Percentiles rank a stretch among this genome's conserved stretches.
These are phyloP conservation scores for Curvularia spicifera DNA, from an alignment of 2,329 filamentous ascomycete species.

Conservation along the genomic window DNA sequence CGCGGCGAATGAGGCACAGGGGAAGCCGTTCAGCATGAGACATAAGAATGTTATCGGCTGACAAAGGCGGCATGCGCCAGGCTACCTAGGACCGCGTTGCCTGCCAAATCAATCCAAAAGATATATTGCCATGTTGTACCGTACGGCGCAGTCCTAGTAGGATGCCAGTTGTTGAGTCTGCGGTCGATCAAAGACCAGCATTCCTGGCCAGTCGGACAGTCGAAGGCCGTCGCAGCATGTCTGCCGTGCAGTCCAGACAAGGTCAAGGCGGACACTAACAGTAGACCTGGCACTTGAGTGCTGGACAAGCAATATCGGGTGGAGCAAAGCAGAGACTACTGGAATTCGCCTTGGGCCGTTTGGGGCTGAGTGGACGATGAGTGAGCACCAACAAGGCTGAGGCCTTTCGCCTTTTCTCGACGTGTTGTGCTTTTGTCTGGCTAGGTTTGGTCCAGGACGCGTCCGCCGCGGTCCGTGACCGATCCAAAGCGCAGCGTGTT, in stretches of 20 bases:
- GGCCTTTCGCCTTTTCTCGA: conserved; percentile 21
- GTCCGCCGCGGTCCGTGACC: conserved; percentile 32
- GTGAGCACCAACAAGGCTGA: conserved; percentile 22
- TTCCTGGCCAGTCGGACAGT: conserved; percentile 21
- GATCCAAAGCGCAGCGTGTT: conserved; percentile 27
- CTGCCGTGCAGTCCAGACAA: conserved; percentile 13
- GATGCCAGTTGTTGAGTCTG: conserved; percentile 8
- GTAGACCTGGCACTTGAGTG: conserved; percentile 9
- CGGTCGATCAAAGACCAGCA: not conserved
- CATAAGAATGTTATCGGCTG: not conserved
- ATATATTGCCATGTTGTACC: not conserved
- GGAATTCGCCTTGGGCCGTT: conserved; percentile 15
- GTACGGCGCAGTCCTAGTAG: conserved; percentile 2
- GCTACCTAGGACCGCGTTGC: conserved; percentile 19
- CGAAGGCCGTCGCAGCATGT: conserved; percentile 4
- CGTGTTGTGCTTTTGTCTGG: conserved; percentile 20
- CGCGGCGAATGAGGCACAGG: conserved; percentile 2
- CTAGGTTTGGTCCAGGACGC: conserved; percentile 19
- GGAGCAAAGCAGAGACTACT: conserved; percentile 19
- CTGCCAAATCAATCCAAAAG: not conserved
- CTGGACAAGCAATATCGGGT: conserved; percentile 1
- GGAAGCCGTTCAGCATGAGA: not conserved
- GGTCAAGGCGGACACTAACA: conserved; percentile 22
- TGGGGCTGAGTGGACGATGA: conserved; percentile 35
- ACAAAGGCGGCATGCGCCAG: conserved; percentile 6